A percentile compares a stretch with the other conserved stretches of the same genome.
Conservation (phyloP, 2,329 filamentous ascomycete species). For the Scolecobasidium constrictum region DNA sequence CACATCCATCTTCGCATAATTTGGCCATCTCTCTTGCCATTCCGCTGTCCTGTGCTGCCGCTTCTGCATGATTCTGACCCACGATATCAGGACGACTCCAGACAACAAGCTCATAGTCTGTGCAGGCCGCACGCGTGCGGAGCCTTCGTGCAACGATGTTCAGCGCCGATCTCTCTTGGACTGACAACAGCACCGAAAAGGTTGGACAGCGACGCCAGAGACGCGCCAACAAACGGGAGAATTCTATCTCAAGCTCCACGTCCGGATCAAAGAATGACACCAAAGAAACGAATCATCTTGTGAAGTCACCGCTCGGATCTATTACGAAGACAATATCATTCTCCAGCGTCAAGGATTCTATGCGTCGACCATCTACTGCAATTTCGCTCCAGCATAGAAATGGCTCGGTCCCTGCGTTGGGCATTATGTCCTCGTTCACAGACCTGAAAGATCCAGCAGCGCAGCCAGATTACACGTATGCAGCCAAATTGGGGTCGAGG, state of each 20-base stretch:
- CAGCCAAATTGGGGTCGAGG: slow-evolving; percentile 18
- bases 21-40: too few species aligned
- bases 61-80: too few species aligned
- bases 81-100: too few species aligned
- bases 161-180: slow-evolving; percentile 27
- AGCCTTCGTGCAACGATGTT: slow-evolving; percentile 21
- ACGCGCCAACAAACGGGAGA: slow-evolving; percentile 12
- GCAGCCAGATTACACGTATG: slow-evolving; percentile 21
- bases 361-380: slow-evolving; percentile 12
- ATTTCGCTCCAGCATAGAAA: slow-evolving; percentile 10
- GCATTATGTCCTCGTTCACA: slow-evolving; percentile 10
- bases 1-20: too few species aligned
- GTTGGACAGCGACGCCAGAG: slow-evolving; percentile 26
- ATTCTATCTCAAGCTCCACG: not conserved
- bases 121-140: too few species aligned
- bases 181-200: slow-evolving; percentile 21
- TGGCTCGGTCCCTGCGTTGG: slow-evolving; percentile 6
- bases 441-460: slow-evolving; percentile 18
- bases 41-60: too few species aligned
- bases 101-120: too few species aligned
- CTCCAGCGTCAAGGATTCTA: slow-evolving; percentile 10
- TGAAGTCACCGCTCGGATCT: not conserved
- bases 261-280: slow-evolving; percentile 4
- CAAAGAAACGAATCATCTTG: not conserved
- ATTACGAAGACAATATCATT: slow-evolving; percentile 1